Evolutionary conservation across 2,329 filamentous ascomycete genomes (phyloP).

Genomic region (Penicillium brasilianum): DNA sequence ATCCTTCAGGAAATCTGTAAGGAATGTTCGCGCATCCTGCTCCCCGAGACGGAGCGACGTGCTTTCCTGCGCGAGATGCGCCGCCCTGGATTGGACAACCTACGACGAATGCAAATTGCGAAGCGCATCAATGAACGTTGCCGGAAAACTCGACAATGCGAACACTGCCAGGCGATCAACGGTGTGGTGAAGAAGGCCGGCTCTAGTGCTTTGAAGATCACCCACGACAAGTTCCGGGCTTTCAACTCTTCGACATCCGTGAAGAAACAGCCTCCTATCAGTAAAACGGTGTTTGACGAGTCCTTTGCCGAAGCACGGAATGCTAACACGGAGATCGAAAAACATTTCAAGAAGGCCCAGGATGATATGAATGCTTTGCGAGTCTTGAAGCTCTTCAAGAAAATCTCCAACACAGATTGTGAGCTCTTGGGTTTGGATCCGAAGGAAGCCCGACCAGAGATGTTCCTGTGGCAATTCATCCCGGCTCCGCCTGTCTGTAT

Average conservation of each 20-base stretch:
- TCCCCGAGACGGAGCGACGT: conserved; percentile 79
- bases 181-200: conserved; percentile 91
- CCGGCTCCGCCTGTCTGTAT: conserved; percentile 94
- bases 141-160: conserved; percentile 81
- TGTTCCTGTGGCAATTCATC: conserved; percentile 97
- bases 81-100: conserved; percentile 80
- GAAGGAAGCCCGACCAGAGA: conserved; percentile 84
- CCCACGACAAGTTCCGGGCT: conserved; percentile 87
- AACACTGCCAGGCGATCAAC: conserved; percentile 80
- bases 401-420: conserved; percentile 82
- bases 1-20: conserved; percentile 97
- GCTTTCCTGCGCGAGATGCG: conserved; percentile 79
- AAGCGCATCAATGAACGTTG: conserved; percentile 91
- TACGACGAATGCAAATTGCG: conserved; percentile 79
- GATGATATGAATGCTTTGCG: conserved; percentile 91
- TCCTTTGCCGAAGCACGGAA: conserved; percentile 82
- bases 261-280: conserved; percentile 80
- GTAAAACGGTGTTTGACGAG: conserved; percentile 82
- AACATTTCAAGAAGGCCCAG: conserved; percentile 87
- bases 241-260: conserved; percentile 88
- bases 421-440: conserved; percentile 90
- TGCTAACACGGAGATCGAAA: conserved; percentile 81
- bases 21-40: conserved; percentile 81
- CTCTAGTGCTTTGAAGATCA: conserved; percentile 81
- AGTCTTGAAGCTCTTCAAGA: conserved; percentile 88